These are phyloP conservation scores for Penicillium sp. DNA, from an alignment of 2,329 filamentous ascomycete species.

Conservation along the genomic window DNA sequence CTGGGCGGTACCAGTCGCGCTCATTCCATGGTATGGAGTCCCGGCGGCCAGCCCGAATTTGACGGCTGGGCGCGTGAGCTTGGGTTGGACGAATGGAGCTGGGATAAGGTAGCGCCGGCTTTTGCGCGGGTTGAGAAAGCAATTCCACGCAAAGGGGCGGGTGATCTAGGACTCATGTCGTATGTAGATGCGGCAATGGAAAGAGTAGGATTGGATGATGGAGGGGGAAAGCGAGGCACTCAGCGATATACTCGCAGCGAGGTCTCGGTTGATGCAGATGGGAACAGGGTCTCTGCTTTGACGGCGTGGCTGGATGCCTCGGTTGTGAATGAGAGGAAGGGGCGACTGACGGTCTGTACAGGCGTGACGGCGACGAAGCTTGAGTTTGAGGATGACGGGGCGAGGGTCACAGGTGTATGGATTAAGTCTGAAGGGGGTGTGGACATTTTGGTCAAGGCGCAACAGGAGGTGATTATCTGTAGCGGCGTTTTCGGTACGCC, in stretches of 20 bases:
- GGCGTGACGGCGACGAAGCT: background rate
- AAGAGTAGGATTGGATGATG: background rate
- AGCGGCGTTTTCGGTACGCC: conserved; percentile 7
- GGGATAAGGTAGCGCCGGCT: conserved; percentile 2
- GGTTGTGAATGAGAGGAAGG: conserved; percentile 1
- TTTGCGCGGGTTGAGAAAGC: background rate
- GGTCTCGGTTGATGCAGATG: conserved; percentile 1
- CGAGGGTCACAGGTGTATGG: conserved; percentile 1
- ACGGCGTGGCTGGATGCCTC: background rate
- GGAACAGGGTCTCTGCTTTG: background rate
- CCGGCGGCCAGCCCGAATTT: background rate
- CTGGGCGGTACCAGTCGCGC: background rate
- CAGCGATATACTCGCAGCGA: conserved; percentile 3
- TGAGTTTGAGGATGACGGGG: background rate
- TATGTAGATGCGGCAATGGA: conserved; percentile 1
- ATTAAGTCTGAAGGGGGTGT: background rate
- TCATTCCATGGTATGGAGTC: conserved; percentile 5
- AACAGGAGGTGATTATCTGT: conserved; percentile 1
- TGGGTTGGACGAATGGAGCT: background rate
- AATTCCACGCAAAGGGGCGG: background rate
- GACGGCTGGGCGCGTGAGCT: conserved; percentile 5
- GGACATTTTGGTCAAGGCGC: conserved; percentile 1
- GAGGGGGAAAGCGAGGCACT: conserved; percentile 1
- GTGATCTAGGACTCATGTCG: background rate
- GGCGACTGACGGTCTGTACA: conserved; percentile 1